phyloP scores from a whole-genome alignment of 257 asterid species.

The Petunia axillaris region DNA sequence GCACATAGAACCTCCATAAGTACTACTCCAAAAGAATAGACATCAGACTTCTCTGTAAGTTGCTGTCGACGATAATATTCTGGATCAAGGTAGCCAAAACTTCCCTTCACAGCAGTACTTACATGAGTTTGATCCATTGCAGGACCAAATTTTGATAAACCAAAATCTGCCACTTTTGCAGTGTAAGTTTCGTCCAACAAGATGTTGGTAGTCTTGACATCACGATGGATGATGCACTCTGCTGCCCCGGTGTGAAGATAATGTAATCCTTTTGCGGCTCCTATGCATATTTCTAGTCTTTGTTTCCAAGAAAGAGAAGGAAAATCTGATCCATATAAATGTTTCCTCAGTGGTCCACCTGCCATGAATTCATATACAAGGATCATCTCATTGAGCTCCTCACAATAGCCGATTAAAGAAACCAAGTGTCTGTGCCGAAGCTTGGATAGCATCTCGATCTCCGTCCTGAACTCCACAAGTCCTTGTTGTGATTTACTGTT shows the following conservation, averaged over 20 bases:
- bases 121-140: slow-evolving; percentile 42
- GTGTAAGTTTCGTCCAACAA: slow-evolving; percentile 39
- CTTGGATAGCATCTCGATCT: slow-evolving; percentile 43
- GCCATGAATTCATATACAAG: slow-evolving; percentile 46
- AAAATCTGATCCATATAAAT: slow-evolving; percentile 34
- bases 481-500: slow-evolving; percentile 43
- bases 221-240: slow-evolving; percentile 39
- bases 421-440: slow-evolving; percentile 44
- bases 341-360: slow-evolving; percentile 41
- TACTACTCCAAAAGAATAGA: slow-evolving; percentile 45
- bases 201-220: slow-evolving; percentile 44
- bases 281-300: slow-evolving; percentile 45
- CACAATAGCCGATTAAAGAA: slow-evolving; percentile 40
- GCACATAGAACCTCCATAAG: slow-evolving; percentile 43
- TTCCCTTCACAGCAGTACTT: slow-evolving; percentile 38
- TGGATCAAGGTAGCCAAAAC: slow-evolving; percentile 46
- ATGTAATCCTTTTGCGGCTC: slow-evolving; percentile 44
- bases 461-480: slow-evolving; percentile 39
- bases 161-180: slow-evolving; percentile 43
- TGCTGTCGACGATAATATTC: slow-evolving; percentile 44
- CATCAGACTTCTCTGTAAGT: slow-evolving; percentile 43
- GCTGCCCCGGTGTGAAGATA: slow-evolving; percentile 44
- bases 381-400: slow-evolving; percentile 45
- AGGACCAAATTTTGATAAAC: slow-evolving; percentile 40
- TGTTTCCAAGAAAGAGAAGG: slow-evolving; percentile 38